A percentile compares a stretch with the other conserved stretches of the same genome.
Conservation (phyloP, 1,284 basidiomycete species). For the Ceratobasidium sp. region DNA sequence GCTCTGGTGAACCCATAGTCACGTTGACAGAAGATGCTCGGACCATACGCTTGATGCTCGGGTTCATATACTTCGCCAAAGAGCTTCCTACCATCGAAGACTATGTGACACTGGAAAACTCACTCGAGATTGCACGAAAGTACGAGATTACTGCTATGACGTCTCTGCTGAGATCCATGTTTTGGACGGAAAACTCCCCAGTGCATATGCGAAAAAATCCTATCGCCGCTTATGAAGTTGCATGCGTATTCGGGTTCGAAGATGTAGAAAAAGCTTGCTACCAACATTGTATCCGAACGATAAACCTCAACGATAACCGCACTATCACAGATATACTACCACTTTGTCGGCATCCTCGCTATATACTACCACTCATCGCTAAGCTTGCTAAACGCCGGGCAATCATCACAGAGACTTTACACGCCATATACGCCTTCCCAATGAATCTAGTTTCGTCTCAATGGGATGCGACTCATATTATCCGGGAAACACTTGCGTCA, state of each 20-base stretch:
- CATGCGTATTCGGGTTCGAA: neutral
- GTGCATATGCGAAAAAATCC: constrained; percentile 22
- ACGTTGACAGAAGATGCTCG: constrained; percentile 13
- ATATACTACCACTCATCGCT: constrained; percentile 8
- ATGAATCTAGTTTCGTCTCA: constrained; percentile 2
- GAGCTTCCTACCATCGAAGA: constrained; percentile 3
- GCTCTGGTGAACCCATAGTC: constrained; percentile 18
- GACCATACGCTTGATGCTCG: constrained; percentile 24
- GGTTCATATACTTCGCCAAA: neutral
- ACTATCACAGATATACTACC: neutral
- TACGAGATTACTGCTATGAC: constrained; percentile 23
- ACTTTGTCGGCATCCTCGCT: neutral
- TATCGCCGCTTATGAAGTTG: constrained; percentile 13
- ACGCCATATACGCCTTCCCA: neutral
- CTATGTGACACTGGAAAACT: neutral
- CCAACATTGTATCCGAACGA: constrained; percentile 10
- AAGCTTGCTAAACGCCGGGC: constrained; percentile 7
- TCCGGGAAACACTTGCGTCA: neutral
- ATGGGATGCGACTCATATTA: constrained; percentile 23
- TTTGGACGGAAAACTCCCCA: constrained; percentile 20
- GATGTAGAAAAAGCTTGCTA: constrained; percentile 22
- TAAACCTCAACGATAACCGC: neutral
- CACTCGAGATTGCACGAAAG: constrained; percentile 19
- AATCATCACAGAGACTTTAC: constrained; percentile 1
- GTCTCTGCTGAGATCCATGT: neutral